Evolutionary conservation across 2,329 filamentous ascomycete species (phyloP), one percentile per base, ranked within the genome.

Genomic region (Magnaporthales sp.): DNA sequence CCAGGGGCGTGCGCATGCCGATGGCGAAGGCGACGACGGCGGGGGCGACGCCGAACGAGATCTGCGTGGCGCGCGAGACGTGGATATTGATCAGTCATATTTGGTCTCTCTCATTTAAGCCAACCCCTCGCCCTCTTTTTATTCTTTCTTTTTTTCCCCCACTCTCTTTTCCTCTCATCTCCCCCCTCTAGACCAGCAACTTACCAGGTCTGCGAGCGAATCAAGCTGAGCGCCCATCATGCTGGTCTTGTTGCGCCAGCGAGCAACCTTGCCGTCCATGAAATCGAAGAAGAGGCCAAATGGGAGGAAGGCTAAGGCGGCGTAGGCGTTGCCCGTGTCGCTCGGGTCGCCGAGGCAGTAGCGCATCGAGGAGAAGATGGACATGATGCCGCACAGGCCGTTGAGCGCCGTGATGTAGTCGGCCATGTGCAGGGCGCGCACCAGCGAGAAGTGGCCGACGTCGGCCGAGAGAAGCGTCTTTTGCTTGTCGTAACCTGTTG

Each of bases 181-280:
- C 30, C 9, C 30, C 30, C 30, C 11, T n/a, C 26, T 30, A 13
- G 65, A 51, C 24, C 46, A 63, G 51, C 62, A 64, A 74, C 86
- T 30, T 89, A 97, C 93, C 83, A 99, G 77, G 77, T 99, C 95
- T 66, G 95, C 95, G 63, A 99, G 84, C 7, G 94, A 98, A 78
- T 99, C 95, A 67, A 99, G 82, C 79, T 99, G 95, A 78, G 97
- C 94, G 13, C 95, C 95, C 94, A 99, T 98, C 76, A 99, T 83
- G 73, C 91, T 96, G 74, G 92, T 95, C 89, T 97, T 99, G 80
- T 92, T 90, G 76, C 95, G 88, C 95, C 95, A 98, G 70, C 95
- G 85, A 70, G 95, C 95, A 67, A 99, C 93, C 76, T 93, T 95
- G 75, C 95, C 95, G 77, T 99, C 95, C 84, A 98, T 92, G 75